Percentiles rank a stretch among this genome's conserved stretches.
Conservation (phyloP, 768 basidiomycete genomes). For the Termitomyces sp. region DNA sequence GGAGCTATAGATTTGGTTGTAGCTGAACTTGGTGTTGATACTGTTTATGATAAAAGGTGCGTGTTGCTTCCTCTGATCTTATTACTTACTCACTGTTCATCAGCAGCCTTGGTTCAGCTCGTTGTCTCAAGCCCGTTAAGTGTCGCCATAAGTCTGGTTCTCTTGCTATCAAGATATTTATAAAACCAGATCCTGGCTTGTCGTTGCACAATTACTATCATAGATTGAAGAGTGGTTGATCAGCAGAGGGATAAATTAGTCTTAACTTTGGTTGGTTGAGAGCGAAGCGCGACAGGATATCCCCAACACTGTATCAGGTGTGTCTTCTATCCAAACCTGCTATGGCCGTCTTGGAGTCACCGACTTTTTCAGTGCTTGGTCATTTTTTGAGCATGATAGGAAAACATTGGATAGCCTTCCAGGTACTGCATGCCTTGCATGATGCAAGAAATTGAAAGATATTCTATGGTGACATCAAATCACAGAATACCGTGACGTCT, state of each 20-base stretch:
- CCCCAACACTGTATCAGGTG: constrained; percentile 93
- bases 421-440: constrained; percentile 78
- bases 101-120: constrained; percentile 21
- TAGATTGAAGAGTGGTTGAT: constrained; percentile 63
- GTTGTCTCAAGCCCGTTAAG: constrained; percentile 72
- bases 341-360: not conserved
- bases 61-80: constrained; percentile 9
- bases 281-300: constrained; percentile 80
- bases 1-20: constrained; percentile 90
- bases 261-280: constrained; percentile 52
- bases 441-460: constrained; percentile 81
- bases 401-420: constrained; percentile 98
- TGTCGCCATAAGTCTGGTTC: constrained; percentile 80
- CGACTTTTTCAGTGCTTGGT: constrained; percentile 67
- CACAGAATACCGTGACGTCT: constrained; percentile 94
- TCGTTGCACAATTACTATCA: constrained; percentile 70
- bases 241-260: not conserved
- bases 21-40: constrained; percentile 78
- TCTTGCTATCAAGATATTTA: constrained; percentile 90
- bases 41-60: constrained; percentile 93
- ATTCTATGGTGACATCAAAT: constrained; percentile 98
- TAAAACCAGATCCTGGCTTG: constrained; percentile 87
- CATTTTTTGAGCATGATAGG: constrained; percentile 87
- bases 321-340: constrained; percentile 16
- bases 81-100: not conserved